Evolutionary conservation across 306 rosid species (phyloP), one percentile per base, ranked within the genome.

Genomic region (Vachellia pachyceras): DNA sequence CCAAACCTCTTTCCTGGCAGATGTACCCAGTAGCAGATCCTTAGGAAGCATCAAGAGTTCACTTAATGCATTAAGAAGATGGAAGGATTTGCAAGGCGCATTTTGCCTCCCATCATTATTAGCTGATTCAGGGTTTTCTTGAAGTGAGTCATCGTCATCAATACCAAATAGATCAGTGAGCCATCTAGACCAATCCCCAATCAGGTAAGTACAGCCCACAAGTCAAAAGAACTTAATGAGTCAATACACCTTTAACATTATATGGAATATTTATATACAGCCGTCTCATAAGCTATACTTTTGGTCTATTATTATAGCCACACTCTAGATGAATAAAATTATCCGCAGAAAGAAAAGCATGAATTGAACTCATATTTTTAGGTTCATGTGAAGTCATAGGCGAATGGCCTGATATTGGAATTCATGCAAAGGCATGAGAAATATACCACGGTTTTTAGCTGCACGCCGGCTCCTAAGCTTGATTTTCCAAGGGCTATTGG

Each of bases 11-110:
- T 85, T 91, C 88, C 97, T 86, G 64, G 89, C 54, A 55, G 94
- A 88, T 80, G 75, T 75, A 71, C 63, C 85, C 45, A 90, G 72
- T 71, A 93, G 89, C 97, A 90, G 80, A 82, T 93, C 98, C 90
- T 93, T 93, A 6, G 98, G 97, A 69, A 93, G 97, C 98, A 93
- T 93, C 87, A 93, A 82, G 79, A 93, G 93, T 79, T 93, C 98
- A 67, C 98, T 93, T 57, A 93, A 79, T 35, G 97, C 94, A 80
- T 90, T 86, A n/a, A 93, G 98, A 71, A 86, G 79, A 89, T 87
- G 86, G 77, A 93, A 93, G 79, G 93, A 85, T 91, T 90, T 91
- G 85, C 85, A 82, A 77, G 90, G 77, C 72, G 85, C 54, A 73
- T 82, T 87, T 72, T 78, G 84, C 79, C 86, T 80, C 63, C 82